Percentiles rank a stretch among this genome's conserved stretches.
phyloP scores from a whole-genome alignment of 345 rosid genomes.

The Lenwebbia sp. region DNA sequence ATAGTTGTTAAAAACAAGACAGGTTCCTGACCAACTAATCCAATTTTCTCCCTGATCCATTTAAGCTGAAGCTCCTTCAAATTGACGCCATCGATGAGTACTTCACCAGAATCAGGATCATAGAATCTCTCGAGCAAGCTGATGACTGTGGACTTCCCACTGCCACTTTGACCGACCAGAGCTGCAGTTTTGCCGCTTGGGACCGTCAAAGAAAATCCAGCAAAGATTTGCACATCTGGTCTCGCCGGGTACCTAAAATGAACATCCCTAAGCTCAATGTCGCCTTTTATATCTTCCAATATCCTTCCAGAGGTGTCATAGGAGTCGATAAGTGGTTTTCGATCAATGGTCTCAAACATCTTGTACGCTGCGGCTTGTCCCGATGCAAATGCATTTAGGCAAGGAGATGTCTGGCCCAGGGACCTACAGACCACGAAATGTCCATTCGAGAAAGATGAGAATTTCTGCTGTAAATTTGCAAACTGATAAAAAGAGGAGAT shows the following conservation, averaged over 20 bases:
- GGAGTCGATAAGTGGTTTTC: slow-evolving; percentile 45
- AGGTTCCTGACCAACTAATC: slow-evolving; percentile 68
- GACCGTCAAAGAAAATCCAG: slow-evolving; percentile 45
- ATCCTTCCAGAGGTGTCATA: slow-evolving; percentile 29
- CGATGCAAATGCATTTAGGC: slow-evolving; percentile 50
- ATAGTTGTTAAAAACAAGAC: slow-evolving; percentile 41
- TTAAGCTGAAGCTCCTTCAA: slow-evolving; percentile 41
- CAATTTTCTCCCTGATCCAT: slow-evolving; percentile 52
- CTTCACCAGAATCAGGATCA: slow-evolving; percentile 62
- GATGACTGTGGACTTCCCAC: slow-evolving; percentile 66
- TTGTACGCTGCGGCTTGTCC: slow-evolving; percentile 67
- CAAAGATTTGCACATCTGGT: slow-evolving; percentile 52
- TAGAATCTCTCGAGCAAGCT: slow-evolving; percentile 63
- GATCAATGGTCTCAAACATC: slow-evolving; percentile 58
- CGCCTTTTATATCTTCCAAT: slow-evolving; percentile 39
- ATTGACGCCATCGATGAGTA: slow-evolving; percentile 44
- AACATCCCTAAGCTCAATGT: slow-evolving; percentile 49
- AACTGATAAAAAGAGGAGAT: background rate
- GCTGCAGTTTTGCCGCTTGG: slow-evolving; percentile 53
- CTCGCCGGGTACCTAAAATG: slow-evolving; percentile 63
- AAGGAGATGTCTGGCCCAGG: slow-evolving; percentile 58
- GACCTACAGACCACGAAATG: slow-evolving; percentile 19
- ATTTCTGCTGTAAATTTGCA: background rate
- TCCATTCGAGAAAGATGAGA: background rate
- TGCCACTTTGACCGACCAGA: slow-evolving; percentile 71